Percentiles rank a stretch among this genome's conserved stretches.
These are phyloP conservation scores for Serendipita sp. DNA, from an alignment of 768 basidiomycete species.

Conservation along the genomic window DNA sequence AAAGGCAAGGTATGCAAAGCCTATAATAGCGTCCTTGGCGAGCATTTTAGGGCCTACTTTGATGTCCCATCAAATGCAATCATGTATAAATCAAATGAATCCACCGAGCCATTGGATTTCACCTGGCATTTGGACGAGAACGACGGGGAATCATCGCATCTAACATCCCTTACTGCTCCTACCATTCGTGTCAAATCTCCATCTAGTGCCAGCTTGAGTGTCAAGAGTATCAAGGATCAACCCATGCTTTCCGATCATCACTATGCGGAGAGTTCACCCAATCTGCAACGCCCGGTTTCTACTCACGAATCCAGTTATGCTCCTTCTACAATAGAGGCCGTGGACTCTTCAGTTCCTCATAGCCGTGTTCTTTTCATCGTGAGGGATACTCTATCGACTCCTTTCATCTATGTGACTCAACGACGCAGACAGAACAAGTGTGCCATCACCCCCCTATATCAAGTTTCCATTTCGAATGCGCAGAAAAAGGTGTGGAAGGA, in stretches of 20 bases:
- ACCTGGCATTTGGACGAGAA: constrained; percentile 6
- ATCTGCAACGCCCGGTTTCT: background rate
- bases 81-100: constrained; percentile 39
- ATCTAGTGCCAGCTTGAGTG: constrained; percentile 1
- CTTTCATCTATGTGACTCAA: background rate
- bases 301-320: constrained; percentile 20
- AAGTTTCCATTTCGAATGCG: constrained; percentile 63
- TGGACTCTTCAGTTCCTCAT: constrained; percentile 21
- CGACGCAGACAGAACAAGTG: constrained; percentile 63
- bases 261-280: constrained; percentile 2
- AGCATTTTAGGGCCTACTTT: constrained; percentile 83
- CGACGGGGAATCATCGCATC: constrained; percentile 6
- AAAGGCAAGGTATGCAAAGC: constrained; percentile 90
- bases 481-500: constrained; percentile 52
- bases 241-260: constrained; percentile 3
- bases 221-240: constrained; percentile 6
- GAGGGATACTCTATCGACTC: constrained; percentile 10
- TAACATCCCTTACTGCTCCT: constrained; percentile 8
- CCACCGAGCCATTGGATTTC: constrained; percentile 25
- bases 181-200: constrained; percentile 3
- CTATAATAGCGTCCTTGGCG: constrained; percentile 73
- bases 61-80: constrained; percentile 31
- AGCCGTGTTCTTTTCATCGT: constrained; percentile 57
- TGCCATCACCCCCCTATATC: constrained; percentile 96
- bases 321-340: constrained; percentile 22